Evolutionary conservation across 2,329 filamentous ascomycete genomes (phyloP).

Genomic region (Coniosporium tulheliwenetii): DNA sequence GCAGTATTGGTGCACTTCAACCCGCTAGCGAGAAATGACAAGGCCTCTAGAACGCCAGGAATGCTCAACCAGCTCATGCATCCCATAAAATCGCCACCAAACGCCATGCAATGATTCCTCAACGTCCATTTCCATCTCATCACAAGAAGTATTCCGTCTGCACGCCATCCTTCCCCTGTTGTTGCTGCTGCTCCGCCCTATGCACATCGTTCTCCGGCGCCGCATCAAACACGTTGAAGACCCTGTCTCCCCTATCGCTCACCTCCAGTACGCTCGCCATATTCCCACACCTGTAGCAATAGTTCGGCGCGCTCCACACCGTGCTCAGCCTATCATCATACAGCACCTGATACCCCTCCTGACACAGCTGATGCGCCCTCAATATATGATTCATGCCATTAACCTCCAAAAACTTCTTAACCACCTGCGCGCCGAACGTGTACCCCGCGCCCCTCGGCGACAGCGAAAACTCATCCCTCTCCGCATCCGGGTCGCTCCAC

Average conservation of each 20-base stretch:
- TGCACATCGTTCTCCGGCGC: constrained; percentile 90
- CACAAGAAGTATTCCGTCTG: constrained; percentile 54
- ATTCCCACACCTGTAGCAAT: constrained; percentile 65
- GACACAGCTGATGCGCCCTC: constrained; percentile 93
- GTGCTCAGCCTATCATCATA: constrained; percentile 92
- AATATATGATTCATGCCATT: constrained; percentile 97
- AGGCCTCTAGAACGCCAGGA: too few relatives aligned
- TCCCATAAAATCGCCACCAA: too few relatives aligned
- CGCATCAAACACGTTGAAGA: constrained; percentile 96
- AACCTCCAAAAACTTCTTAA: constrained; percentile 94
- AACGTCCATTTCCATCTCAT: constrained; percentile 13
- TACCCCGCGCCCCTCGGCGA: constrained; percentile 90
- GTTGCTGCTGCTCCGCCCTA: constrained; percentile 62
- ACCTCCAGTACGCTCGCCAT: constrained; percentile 95
- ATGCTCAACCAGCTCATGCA: too few relatives aligned
- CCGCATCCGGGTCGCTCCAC: constrained; percentile 96
- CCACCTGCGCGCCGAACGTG: constrained; percentile 93
- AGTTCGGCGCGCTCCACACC: constrained; percentile 90
- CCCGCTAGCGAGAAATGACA: too few relatives aligned
- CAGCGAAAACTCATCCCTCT: constrained; percentile 90
- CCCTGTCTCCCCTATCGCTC: constrained; percentile 78
- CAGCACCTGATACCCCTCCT: constrained; percentile 93
- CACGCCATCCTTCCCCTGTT: constrained; percentile 50
- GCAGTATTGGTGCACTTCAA: too few relatives aligned
- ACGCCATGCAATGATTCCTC: too few relatives aligned